Evolutionary conservation across 257 asterid genomes (phyloP).

Genomic region (Lycium barbarum): DNA sequence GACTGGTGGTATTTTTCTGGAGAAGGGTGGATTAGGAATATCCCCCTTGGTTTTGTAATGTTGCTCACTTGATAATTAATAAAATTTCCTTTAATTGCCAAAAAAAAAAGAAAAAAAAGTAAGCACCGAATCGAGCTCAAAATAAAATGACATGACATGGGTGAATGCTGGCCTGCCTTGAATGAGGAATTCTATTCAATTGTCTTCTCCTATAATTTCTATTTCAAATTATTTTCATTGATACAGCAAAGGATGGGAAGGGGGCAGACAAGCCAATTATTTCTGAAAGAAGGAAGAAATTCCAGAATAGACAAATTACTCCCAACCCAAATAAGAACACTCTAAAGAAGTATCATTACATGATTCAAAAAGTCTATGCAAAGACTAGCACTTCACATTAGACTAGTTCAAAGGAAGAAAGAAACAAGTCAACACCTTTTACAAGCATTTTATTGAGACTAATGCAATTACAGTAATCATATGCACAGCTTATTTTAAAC

Average conservation of each 20-base stretch:
- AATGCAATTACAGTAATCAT: not conserved
- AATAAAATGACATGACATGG: not conserved
- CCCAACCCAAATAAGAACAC: not conserved
- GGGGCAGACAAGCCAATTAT: not conserved
- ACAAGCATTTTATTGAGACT: not conserved
- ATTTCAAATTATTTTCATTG: no score
- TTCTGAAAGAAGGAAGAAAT: not conserved
- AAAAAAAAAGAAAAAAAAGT: not conserved
- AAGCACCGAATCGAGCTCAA: slow-evolving; percentile 22
- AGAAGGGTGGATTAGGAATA: no score
- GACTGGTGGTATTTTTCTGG: no score
- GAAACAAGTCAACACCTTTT: not conserved
- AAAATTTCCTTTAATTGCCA: no score
- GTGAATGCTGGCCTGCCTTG: not conserved
- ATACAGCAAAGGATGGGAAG: not conserved
- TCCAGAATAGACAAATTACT: not conserved
- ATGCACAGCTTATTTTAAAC: not conserved
- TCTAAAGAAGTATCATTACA: not conserved
- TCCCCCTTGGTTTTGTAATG: no score
- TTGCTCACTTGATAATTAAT: no score
- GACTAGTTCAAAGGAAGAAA: not conserved
- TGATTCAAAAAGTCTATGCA: not conserved
- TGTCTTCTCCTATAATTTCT: not conserved
- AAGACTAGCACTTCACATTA: not conserved
- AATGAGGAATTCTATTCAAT: not conserved